A percentile compares a stretch with the other conserved stretches of the same genome.
Evolutionary conservation across 331 rosid genomes (phyloP).

Genomic region (Ulmus americana): DNA sequence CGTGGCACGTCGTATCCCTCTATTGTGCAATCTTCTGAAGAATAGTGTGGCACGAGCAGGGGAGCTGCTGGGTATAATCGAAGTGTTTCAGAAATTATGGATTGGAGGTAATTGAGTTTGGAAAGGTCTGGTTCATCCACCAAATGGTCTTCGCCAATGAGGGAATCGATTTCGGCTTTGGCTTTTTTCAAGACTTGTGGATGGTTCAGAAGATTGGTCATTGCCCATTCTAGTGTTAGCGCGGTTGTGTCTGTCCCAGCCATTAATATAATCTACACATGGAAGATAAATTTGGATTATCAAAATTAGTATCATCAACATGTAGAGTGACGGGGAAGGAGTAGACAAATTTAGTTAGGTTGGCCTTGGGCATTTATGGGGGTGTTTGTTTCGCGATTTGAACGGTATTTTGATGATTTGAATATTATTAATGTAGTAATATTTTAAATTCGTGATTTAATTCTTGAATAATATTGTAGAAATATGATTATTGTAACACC

Average conservation of each 20-base stretch:
- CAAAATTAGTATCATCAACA: not conserved
- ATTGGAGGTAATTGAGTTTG: conserved; percentile 7
- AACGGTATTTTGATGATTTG: too few species aligned
- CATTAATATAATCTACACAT: not conserved
- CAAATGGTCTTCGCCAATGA: not conserved
- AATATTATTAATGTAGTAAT: too few species aligned
- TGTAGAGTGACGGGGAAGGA: not conserved
- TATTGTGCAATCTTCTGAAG: conserved; percentile 10
- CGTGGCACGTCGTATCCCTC: conserved; percentile 1
- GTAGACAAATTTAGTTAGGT: too few species aligned
- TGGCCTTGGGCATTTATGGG: too few species aligned
- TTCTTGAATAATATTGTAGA: too few species aligned
- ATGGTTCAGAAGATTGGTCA: conserved; percentile 14
- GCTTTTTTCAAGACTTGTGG: not conserved
- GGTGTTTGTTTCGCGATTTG: too few species aligned
- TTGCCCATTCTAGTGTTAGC: conserved; percentile 16
- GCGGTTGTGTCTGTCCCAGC: conserved; percentile 8
- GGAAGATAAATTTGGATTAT: not conserved
- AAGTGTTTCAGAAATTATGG: conserved; percentile 14
- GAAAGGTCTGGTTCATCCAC: not conserved
- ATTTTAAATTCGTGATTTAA: too few species aligned
- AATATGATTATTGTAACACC: too few species aligned
- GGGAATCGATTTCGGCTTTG: not conserved
- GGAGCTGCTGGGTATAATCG: conserved; percentile 9
- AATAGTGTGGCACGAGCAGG: conserved; percentile 1